phyloP scores from a whole-genome alignment of 1,284 basidiomycete species.

The Fomitopsis pinicola region DNA sequence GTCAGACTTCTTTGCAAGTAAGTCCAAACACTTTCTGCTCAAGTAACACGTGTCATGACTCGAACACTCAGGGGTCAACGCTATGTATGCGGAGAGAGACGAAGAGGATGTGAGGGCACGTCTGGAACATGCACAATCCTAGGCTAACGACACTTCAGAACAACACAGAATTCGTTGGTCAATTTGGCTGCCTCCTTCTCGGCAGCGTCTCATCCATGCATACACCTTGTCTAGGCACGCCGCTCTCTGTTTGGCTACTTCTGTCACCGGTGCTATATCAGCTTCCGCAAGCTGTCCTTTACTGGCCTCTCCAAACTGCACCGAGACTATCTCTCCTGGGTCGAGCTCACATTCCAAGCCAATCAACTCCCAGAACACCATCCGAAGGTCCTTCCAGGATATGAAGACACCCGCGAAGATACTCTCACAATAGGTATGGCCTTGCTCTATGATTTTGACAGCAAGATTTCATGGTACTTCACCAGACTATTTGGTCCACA shows the following conservation, averaged over 20 bases:
- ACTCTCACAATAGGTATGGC: slow-evolving; percentile 46
- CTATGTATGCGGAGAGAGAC: slow-evolving; percentile 16
- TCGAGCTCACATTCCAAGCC: slow-evolving; percentile 38
- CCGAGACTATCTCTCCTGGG: slow-evolving; percentile 63
- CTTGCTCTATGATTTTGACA: too few relatives aligned
- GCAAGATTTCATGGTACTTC: background rate
- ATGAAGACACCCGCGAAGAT: slow-evolving; percentile 41
- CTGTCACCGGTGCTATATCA: slow-evolving; percentile 67
- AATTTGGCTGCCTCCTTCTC: background rate
- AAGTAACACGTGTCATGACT: background rate
- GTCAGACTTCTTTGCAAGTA: slow-evolving; percentile 61
- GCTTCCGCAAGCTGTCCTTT: slow-evolving; percentile 71
- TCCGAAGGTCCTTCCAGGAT: slow-evolving; percentile 25
- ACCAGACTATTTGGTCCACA: slow-evolving; percentile 57
- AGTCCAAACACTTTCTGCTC: background rate
- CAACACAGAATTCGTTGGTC: slow-evolving; percentile 20
- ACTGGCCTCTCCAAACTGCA: slow-evolving; percentile 59
- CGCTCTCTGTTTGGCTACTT: slow-evolving; percentile 81
- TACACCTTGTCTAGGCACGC: slow-evolving; percentile 39
- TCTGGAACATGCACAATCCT: background rate
- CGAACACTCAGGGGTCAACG: slow-evolving; percentile 7
- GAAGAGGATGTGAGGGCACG: slow-evolving; percentile 23
- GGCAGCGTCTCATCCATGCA: background rate
- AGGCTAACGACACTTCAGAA: background rate
- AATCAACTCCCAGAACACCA: slow-evolving; percentile 29